phyloP scores from a whole-genome alignment of 352 stramenopile species.

The Phytophthora litchii region DNA sequence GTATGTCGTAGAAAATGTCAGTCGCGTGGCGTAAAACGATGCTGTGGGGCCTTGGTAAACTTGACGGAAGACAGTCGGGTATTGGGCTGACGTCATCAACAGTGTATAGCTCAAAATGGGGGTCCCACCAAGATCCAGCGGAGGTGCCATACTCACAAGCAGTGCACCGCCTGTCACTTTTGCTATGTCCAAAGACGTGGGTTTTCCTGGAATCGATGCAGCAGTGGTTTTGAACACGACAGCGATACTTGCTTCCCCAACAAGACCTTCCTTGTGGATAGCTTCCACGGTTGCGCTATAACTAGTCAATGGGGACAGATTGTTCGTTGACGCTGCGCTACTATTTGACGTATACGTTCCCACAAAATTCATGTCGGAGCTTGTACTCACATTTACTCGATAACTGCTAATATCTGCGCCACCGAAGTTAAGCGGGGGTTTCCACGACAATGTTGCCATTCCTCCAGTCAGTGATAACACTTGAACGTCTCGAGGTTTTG shows the following conservation, averaged over 20 bases:
- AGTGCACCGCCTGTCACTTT: constrained; percentile 49
- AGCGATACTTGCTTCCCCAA: constrained; percentile 21
- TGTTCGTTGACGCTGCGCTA: constrained; percentile 26
- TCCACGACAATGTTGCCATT: constrained; percentile 51
- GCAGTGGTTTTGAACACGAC: constrained; percentile 37
- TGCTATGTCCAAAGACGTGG: constrained; percentile 22
- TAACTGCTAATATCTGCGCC: constrained; percentile 45
- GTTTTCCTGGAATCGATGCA: constrained; percentile 46
- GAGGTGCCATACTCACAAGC: constrained; percentile 38
- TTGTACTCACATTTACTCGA: constrained; percentile 28
- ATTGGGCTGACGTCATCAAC: constrained; percentile 37
- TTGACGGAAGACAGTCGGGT: constrained; percentile 46
- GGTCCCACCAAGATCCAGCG: constrained; percentile 47
- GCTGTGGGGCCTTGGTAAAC: constrained; percentile 39
- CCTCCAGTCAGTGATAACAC: constrained; percentile 45
- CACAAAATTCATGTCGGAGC: background rate
- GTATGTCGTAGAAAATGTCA: constrained; percentile 54
- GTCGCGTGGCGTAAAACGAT: constrained; percentile 30
- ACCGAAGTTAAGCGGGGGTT: constrained; percentile 45
- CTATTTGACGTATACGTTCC: constrained; percentile 8
- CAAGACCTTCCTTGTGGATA: constrained; percentile 39
- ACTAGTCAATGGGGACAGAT: constrained; percentile 31
- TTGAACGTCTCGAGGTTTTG: constrained; percentile 23
- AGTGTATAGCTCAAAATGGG: constrained; percentile 36
- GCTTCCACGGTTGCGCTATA: constrained; percentile 46